These are phyloP conservation scores for Pseudonitzschia multistriata DNA, from an alignment of 108 stramenopile species.

Conservation along the genomic window DNA sequence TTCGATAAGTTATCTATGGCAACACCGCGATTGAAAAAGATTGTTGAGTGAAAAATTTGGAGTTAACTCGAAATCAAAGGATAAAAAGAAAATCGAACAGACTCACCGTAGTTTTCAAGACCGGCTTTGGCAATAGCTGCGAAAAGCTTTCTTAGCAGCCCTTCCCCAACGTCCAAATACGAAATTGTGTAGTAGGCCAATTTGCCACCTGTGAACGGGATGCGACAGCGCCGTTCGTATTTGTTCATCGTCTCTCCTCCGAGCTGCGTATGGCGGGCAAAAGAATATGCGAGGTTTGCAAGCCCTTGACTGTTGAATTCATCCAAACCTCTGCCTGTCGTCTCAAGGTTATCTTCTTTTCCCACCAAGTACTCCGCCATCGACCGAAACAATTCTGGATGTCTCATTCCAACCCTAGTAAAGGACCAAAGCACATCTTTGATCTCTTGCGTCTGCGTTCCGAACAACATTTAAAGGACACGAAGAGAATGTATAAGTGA, in stretches of 20 bases:
- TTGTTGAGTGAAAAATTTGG: neutral
- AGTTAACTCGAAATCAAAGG: neutral
- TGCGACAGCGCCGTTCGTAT: conserved; percentile 31
- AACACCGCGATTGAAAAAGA: neutral
- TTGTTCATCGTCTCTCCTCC: conserved; percentile 51
- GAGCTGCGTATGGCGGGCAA: conserved; percentile 75
- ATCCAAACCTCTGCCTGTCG: conserved; percentile 47
- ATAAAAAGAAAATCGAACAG: neutral
- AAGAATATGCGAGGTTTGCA: conserved; percentile 62
- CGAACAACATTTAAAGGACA: no score
- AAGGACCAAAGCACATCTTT: conserved; percentile 82
- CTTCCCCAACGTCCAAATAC: conserved; percentile 75
- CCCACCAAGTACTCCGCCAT: conserved; percentile 69
- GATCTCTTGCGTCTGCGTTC: conserved; percentile 56
- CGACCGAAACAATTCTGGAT: conserved; percentile 65
- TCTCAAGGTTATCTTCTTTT: conserved; percentile 6
- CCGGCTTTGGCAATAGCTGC: conserved; percentile 51
- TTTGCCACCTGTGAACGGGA: conserved; percentile 50
- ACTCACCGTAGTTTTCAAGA: conserved; percentile 31
- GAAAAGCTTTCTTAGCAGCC: conserved; percentile 57
- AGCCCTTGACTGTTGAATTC: conserved; percentile 74
- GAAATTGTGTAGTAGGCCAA: conserved; percentile 69
- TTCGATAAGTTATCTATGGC: conserved; percentile 37
- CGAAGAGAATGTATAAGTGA: no score
- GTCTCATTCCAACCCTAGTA: conserved; percentile 71